Evolutionary conservation across 2,329 filamentous ascomycete genomes (phyloP).

Genomic region (Waltergamsia citrina): DNA sequence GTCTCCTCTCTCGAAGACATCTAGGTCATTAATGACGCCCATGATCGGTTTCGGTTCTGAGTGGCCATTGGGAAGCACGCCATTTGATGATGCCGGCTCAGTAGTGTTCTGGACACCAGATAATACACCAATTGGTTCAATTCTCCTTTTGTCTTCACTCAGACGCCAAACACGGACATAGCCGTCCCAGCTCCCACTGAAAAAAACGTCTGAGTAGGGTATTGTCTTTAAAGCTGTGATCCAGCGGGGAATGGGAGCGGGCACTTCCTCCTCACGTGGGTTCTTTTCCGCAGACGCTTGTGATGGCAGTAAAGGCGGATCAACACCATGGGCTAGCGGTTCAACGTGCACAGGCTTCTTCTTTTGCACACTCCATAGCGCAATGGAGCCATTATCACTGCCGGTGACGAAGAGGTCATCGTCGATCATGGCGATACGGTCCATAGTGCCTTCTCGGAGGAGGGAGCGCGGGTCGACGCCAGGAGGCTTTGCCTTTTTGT

Average conservation of each 20-base stretch:
- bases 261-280: constrained; percentile 48
- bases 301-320: constrained; percentile 57
- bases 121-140: constrained; percentile 64
- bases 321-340: constrained; percentile 75
- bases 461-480: constrained; percentile 39
- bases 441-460: constrained; percentile 77
- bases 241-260: constrained; percentile 66
- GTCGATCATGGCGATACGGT: constrained; percentile 83
- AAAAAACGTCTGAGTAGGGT: constrained; percentile 81
- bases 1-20: constrained; percentile 77
- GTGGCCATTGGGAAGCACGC: constrained; percentile 12
- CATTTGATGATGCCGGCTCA: constrained; percentile 9
- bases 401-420: constrained; percentile 87
- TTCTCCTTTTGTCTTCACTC: constrained; percentile 68
- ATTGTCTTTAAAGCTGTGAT: constrained; percentile 83
- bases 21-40: constrained; percentile 82
- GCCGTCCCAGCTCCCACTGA: constrained; percentile 90
- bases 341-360: constrained; percentile 87
- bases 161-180: constrained; percentile 78
- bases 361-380: constrained; percentile 82
- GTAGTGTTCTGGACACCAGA: constrained; percentile 22
- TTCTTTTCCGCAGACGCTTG: constrained; percentile 65
- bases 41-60: constrained; percentile 32
- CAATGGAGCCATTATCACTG: constrained; percentile 79
- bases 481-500: constrained; percentile 40